Base-by-base conservation (phyloP, 805 yeast genomes). In the Yarrowia sp. region DNA sequence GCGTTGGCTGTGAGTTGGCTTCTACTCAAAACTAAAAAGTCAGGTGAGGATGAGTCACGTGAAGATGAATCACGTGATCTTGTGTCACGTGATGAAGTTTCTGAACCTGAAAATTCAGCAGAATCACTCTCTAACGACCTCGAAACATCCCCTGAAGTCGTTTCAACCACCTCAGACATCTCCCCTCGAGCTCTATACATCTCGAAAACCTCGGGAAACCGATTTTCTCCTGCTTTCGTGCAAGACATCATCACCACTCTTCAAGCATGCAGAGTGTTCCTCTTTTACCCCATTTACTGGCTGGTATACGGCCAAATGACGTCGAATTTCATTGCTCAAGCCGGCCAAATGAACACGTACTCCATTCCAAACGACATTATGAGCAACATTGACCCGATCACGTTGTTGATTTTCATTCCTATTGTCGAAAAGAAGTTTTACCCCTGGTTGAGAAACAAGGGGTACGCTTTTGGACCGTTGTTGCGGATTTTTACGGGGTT, bases 291-390 rank as follows among this genome's bases (percentile, higher is more conserved):
- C 42, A 78, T 89, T 60, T 89, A 85, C 79, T 87, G 91, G 91
- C 80, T 86, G 60, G 86, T 85, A 41, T 87, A 87, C 74, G 84
- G 85, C 60, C 90, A 87, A 78, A 88, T 89, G 88, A 74, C 84
- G 65, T 86, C 84, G 77, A 86, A 86, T 75, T 87, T 89, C 71
- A 83, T 87, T 67, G 82, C 90, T 45, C 91, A 87, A 73, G 91
- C 92, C 45, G 89, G 86, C 65, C 80, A 83, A 68, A 86, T 88
- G 90, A 84, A 87, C 70, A 78, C 83, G 60, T 90, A 89, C 74
- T 88, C 89, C 51, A 80, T 89, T 69, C 95, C 96, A 69, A 89
- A 89, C 73, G 96, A 89, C 79, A 80, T 89, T 70, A 82, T 89
- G 79, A 87, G 86, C 76, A 87, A 85, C 72, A 83, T 89, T 70